Evolutionary conservation across 2,329 filamentous ascomycete genomes (phyloP), one percentile per base, ranked within the genome.

Genomic region (Biscogniauxia mediterranea): DNA sequence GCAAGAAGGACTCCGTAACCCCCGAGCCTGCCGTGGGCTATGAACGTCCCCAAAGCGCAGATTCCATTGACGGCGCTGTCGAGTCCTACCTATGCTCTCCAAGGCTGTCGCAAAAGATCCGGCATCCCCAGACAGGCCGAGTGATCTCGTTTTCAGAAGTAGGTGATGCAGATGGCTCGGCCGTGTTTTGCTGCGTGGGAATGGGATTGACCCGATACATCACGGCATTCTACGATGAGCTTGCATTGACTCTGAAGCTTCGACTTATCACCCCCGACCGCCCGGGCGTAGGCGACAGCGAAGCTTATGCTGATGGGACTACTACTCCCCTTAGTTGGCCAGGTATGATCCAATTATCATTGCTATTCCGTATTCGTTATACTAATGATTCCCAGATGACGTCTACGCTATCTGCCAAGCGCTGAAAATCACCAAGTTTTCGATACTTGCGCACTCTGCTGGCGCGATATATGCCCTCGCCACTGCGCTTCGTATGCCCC

Each of bases 391-490:
- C 62, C 1, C 61, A 85, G 83, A 86, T 71, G 95, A 99, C 76
- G 92, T 99, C 15, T 91, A 96, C 62, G 89, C 93, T 57, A 96
- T 99, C 61, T 99, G 95, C 74, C 92, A 97, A 71, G 83, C 90
- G 15, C 83, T 99, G 52, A 93, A 92, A 68, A 96, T 99, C 65
- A 95, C 89, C 11, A 96, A 97, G 68, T 99, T 99, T 73, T 98
- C 94, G 6, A 91, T 99, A 20, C 83, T 99, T 1, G 95, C 95
- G 1, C 95, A 99, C 75, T 98, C 94, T 0, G 95, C 95, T 0
- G 95, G 95, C 17, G 94, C 95, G n/a, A 96, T 99, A 57, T 99
- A 99, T 73, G 95, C 95, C 1, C 84, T 99, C 19, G 95, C 95
- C 0, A 98, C 95, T 0, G 95, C 95, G 0, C 81, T 99, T 52